Conservation (phyloP, 441 rosid genomes). For the Geranium incanum region DNA sequence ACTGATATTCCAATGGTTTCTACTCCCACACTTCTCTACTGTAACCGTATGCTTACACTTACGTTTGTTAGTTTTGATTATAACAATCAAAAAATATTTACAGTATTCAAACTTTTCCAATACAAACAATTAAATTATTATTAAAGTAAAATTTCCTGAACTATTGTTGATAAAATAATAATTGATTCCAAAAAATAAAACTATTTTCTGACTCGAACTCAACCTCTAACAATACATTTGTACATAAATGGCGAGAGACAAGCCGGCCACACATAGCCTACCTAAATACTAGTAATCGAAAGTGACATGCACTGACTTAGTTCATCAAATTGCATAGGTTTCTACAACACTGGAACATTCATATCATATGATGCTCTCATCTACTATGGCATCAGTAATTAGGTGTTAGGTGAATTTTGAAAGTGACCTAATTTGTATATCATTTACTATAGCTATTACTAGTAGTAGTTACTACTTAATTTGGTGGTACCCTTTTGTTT, state of each 20-base stretch:
- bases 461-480: neutral
- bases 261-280: neutral
- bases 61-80: too few relatives aligned
- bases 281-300: constrained; percentile 1
- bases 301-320: constrained; percentile 1
- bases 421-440: neutral
- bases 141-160: too few relatives aligned
- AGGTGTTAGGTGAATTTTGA: neutral
- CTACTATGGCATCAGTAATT: neutral
- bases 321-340: neutral
- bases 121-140: too few relatives aligned
- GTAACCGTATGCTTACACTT: too few relatives aligned
- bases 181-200: too few relatives aligned
- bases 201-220: too few relatives aligned
- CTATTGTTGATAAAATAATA: too few relatives aligned
- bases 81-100: too few relatives aligned
- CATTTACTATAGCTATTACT: neutral
- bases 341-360: neutral
- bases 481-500: neutral
- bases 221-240: too few relatives aligned
- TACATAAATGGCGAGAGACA: neutral
- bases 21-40: too few relatives aligned
- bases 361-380: neutral
- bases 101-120: too few relatives aligned
- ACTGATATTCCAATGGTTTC: too few relatives aligned